Percentiles rank a stretch among this genome's conserved stretches.
Conservation (phyloP, 768 basidiomycete species). For the Termitomyces sp. region DNA sequence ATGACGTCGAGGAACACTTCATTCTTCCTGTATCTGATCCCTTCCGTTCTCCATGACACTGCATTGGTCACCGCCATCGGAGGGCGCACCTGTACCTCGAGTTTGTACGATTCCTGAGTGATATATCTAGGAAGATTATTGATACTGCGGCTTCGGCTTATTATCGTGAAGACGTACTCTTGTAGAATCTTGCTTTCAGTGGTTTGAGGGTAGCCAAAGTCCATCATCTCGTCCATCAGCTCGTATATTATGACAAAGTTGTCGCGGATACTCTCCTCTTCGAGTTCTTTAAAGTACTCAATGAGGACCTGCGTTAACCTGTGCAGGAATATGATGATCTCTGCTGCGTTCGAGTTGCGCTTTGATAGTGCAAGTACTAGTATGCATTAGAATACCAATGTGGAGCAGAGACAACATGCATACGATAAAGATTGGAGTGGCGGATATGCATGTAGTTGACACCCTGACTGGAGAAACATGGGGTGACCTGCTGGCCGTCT, state of each 20-base stretch:
- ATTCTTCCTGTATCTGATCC: slow-evolving; percentile 96
- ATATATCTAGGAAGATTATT: slow-evolving; percentile 64
- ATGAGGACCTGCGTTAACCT: slow-evolving; percentile 88
- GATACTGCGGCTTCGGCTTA: background rate
- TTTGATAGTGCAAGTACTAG: slow-evolving; percentile 94
- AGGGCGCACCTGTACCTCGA: slow-evolving; percentile 88
- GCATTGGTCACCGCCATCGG: slow-evolving; percentile 98
- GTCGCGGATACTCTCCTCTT: slow-evolving; percentile 98
- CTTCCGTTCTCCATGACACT: slow-evolving; percentile 97
- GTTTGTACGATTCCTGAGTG: slow-evolving; percentile 97
- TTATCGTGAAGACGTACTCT: slow-evolving; percentile 52
- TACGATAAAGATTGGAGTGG: slow-evolving; percentile 95
- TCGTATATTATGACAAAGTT: slow-evolving; percentile 99
- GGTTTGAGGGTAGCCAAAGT: slow-evolving; percentile 98
- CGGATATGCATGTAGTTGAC: slow-evolving; percentile 99
- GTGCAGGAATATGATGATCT: slow-evolving; percentile 95
- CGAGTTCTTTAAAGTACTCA: slow-evolving; percentile 99
- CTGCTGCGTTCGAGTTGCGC: slow-evolving; percentile 92
- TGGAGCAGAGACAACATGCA: slow-evolving; percentile 22
- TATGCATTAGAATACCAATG: background rate
- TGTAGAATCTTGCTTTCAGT: slow-evolving; percentile 99
- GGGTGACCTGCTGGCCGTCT: slow-evolving; percentile 93
- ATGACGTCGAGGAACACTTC: slow-evolving; percentile 99
- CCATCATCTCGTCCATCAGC: slow-evolving; percentile 99
- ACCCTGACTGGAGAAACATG: slow-evolving; percentile 93